A percentile compares a stretch with the other conserved stretches of the same genome.
Evolutionary conservation across 331 rosid species (phyloP).

Genomic region (Arachis monticola): DNA sequence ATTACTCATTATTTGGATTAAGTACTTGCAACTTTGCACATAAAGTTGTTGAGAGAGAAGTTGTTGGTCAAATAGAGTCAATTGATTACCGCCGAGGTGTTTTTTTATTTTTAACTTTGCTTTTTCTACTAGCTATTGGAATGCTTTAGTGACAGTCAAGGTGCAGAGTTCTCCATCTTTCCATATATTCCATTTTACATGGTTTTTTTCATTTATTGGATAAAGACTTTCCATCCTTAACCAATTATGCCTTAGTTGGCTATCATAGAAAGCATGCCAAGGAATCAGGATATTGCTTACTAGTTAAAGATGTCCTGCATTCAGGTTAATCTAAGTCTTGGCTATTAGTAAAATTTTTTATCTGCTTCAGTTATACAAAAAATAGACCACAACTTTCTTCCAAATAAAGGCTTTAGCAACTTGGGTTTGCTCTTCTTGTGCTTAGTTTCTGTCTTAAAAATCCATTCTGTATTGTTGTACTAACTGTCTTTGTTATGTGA

Average conservation of each 20-base stretch:
- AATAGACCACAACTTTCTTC: slow-evolving; percentile 26
- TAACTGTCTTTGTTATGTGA: slow-evolving; percentile 26
- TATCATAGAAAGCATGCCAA: neutral
- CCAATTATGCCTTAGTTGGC: neutral
- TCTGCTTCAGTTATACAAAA: slow-evolving; percentile 19
- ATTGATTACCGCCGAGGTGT: neutral
- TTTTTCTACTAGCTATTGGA: neutral
- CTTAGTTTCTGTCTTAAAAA: neutral
- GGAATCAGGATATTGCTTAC: slow-evolving; percentile 16
- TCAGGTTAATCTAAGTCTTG: slow-evolving; percentile 15
- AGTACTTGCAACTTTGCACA: neutral
- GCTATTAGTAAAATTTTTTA: neutral
- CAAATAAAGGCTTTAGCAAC: neutral
- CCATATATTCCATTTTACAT: neutral
- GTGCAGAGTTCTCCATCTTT: slow-evolving; percentile 1
- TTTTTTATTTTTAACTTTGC: neutral
- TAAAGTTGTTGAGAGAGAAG: neutral
- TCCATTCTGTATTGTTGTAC: slow-evolving; percentile 19
- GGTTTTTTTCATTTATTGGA: neutral
- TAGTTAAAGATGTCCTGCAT: slow-evolving; percentile 12
- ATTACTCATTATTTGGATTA: neutral
- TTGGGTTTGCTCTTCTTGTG: neutral
- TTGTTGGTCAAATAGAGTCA: neutral
- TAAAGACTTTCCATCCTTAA: neutral
- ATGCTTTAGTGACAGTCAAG: neutral